phyloP scores from a whole-genome alignment of 2,329 filamentous ascomycete genomes.

The Biscogniauxia marginata region DNA sequence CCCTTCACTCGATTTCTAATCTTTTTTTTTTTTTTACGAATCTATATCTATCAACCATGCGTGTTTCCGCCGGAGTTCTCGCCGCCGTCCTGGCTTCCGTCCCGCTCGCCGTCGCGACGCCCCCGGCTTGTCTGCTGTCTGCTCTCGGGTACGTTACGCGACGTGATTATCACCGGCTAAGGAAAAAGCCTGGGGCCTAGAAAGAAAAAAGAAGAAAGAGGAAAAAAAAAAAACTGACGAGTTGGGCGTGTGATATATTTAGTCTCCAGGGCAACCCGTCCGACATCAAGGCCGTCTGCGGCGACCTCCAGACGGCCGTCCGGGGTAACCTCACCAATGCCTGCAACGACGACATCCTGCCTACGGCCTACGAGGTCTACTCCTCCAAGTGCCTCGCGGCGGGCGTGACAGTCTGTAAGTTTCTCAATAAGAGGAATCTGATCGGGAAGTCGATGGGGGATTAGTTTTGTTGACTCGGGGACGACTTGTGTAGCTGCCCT shows the following conservation, averaged over 20 bases:
- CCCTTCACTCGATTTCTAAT: slow-evolving; percentile 9
- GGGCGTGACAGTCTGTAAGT: slow-evolving; percentile 18
- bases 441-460: too few relatives aligned
- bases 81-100: slow-evolving; percentile 16
- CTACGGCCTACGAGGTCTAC: slow-evolving; percentile 21
- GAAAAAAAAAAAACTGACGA: slow-evolving; percentile 2
- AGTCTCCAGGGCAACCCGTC: slow-evolving; percentile 20
- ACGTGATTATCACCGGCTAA: background rate
- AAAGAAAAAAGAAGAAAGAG: background rate
- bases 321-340: slow-evolving; percentile 18
- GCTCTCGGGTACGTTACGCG: slow-evolving; percentile 21
- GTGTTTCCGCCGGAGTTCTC: slow-evolving; percentile 17
- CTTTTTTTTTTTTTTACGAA: slow-evolving; percentile 7
- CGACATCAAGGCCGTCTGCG: slow-evolving; percentile 32
- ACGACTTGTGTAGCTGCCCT: slow-evolving; percentile 7
- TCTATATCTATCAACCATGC: slow-evolving; percentile 17
- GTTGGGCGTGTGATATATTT: background rate
- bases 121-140: slow-evolving; percentile 22
- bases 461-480: too few relatives aligned
- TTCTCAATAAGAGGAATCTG: background rate
- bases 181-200: background rate
- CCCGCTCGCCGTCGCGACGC: slow-evolving; percentile 17
- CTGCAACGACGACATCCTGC: slow-evolving; percentile 16
- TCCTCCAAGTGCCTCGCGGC: slow-evolving; percentile 20
- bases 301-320: slow-evolving; percentile 29